Evolutionary conservation across 164 flowering plant species (phyloP).

Genomic region (Stephania yunnanensis): DNA sequence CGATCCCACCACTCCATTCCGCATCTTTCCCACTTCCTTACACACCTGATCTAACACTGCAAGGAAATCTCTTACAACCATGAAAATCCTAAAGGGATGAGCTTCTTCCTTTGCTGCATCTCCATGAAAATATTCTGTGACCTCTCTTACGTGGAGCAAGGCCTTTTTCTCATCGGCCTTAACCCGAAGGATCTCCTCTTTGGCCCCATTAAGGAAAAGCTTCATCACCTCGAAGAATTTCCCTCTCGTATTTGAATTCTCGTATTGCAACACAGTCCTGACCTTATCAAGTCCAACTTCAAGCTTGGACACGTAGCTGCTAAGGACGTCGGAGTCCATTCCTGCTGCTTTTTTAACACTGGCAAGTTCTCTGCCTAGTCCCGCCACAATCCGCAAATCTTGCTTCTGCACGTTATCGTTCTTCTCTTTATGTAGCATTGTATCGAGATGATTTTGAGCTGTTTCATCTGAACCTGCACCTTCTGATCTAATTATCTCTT

Average conservation of each 20-base stretch:
- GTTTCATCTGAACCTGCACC: slow-evolving; percentile 35
- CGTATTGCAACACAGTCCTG: slow-evolving; percentile 45
- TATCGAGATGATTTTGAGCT: slow-evolving; percentile 25
- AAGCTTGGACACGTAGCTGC: slow-evolving; percentile 77
- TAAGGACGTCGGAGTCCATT: slow-evolving; percentile 87
- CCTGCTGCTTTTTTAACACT: slow-evolving; percentile 90
- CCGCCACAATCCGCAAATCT: slow-evolving; percentile 80
- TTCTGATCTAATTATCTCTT: slow-evolving; percentile 86
- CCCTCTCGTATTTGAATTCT: slow-evolving; percentile 48
- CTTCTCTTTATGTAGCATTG: slow-evolving; percentile 24
- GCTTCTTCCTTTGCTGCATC: slow-evolving; percentile 87
- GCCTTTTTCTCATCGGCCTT: slow-evolving; percentile 68
- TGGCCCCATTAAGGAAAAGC: slow-evolving; percentile 60
- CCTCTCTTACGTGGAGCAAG: slow-evolving; percentile 69
- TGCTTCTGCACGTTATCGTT: slow-evolving; percentile 65
- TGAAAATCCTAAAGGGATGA: slow-evolving; percentile 84
- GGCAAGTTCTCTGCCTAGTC: slow-evolving; percentile 66
- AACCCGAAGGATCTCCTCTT: slow-evolving; percentile 52
- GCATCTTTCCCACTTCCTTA: slow-evolving; percentile 80
- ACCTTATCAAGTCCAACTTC: slow-evolving; percentile 79
- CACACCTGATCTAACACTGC: slow-evolving; percentile 80
- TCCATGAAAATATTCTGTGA: slow-evolving; percentile 91
- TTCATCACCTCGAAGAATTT: slow-evolving; percentile 69
- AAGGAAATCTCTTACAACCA: slow-evolving; percentile 95
- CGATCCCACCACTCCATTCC: slow-evolving; percentile 60